Evolutionary conservation across 2,329 filamentous ascomycete species (phyloP).

Genomic region (Epichloe typhina): DNA sequence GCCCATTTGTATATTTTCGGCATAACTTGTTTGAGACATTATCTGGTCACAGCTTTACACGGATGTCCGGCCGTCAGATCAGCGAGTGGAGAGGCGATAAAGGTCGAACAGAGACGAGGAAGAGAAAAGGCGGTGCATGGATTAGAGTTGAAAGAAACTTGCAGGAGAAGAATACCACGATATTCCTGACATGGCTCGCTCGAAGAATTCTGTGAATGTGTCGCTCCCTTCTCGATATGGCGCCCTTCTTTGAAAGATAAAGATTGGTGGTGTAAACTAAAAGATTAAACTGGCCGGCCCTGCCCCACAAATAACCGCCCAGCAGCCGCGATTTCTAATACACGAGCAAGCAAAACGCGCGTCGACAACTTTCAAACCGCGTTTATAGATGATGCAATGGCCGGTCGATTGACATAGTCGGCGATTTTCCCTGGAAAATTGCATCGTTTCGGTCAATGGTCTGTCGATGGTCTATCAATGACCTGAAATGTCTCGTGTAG

Average conservation of each 20-base stretch:
- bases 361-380: neutral
- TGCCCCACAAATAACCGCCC: neutral
- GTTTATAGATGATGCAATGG: neutral
- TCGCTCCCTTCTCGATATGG: too few relatives aligned
- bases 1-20: conserved; percentile 1
- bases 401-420: neutral
- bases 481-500: neutral
- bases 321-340: neutral
- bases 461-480: neutral
- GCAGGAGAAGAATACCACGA: neutral
- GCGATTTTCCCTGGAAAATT: neutral
- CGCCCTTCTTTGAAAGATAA: too few relatives aligned
- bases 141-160: neutral
- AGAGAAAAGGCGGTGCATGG: neutral
- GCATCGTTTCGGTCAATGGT: neutral
- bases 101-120: neutral
- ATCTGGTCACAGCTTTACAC: neutral
- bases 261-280: too few relatives aligned
- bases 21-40: neutral
- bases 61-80: neutral
- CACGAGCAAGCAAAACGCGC: neutral
- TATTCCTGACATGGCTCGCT: neutral
- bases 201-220: too few relatives aligned
- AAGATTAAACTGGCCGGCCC: too few relatives aligned
- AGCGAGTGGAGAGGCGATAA: neutral